These are phyloP conservation scores for Nannizziopsis barbatae DNA, from an alignment of 2,329 filamentous ascomycete species.

Conservation along the genomic window DNA sequence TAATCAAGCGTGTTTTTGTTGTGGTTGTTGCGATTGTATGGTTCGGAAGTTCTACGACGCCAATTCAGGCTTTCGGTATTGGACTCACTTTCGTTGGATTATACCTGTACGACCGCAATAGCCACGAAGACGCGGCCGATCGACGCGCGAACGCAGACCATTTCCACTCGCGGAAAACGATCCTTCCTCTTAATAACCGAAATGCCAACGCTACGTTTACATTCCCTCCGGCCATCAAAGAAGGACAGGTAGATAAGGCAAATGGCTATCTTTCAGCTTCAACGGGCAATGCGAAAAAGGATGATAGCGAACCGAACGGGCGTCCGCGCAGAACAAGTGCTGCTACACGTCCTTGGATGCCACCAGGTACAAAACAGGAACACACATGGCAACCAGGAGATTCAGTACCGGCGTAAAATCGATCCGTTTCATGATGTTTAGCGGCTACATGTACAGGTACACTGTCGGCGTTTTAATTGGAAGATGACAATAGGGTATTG, in stretches of 20 bases:
- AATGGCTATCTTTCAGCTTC: conserved; percentile 9
- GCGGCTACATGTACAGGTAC: conserved; percentile 1
- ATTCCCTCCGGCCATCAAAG: conserved; percentile 20
- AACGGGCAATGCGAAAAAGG: conserved; percentile 29
- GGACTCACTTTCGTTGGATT: conserved; percentile 79
- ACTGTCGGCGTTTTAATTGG: conserved; percentile 6
- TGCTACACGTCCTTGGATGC: conserved; percentile 47
- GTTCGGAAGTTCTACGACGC: conserved; percentile 85
- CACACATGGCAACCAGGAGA: conserved; percentile 61
- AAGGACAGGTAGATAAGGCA: background rate
- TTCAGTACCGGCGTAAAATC: conserved; percentile 16
- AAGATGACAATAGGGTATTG: background rate
- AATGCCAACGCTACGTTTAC: conserved; percentile 28
- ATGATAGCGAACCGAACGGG: conserved; percentile 37
- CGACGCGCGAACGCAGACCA: conserved; percentile 56
- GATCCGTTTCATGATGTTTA: conserved; percentile 9
- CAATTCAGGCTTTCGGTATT: conserved; percentile 73
- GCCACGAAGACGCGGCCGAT: conserved; percentile 77
- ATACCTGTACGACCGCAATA: conserved; percentile 91
- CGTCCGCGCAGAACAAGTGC: conserved; percentile 32
- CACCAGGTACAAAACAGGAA: conserved; percentile 72
- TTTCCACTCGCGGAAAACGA: conserved; percentile 48
- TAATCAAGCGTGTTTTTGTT: conserved; percentile 96
- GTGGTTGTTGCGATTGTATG: conserved; percentile 90
- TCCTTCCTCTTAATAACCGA: conserved; percentile 54